Base-by-base conservation (phyloP, 2,329 filamentous ascomycete genomes). In the Colletotrichum caudatum region DNA sequence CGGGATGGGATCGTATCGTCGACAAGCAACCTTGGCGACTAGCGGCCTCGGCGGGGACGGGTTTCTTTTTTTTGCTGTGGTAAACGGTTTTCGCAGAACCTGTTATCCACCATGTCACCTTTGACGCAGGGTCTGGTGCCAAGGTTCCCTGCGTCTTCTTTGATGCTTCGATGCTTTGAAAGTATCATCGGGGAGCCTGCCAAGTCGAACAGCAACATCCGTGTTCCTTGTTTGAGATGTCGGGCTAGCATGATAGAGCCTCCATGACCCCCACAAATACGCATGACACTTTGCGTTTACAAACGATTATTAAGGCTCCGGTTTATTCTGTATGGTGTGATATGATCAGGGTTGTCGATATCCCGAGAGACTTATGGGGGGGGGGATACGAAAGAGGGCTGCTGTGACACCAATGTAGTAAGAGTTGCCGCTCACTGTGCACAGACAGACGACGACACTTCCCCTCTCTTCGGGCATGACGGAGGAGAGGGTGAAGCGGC, bases 31-130 rank as follows among this genome's bases (percentile, higher is more conserved):
- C 87, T 79, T 95, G 93, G 1, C 96, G 93, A 74, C 92, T 93
- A 57, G 87, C 90, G 66, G 88, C 88, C 81, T 97, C 92, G 33
- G 85, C 89, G 3, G 89, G 86, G 67, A 94, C 86, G 37, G 85
- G n/a, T n/a, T n/a, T n/a, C n/a, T n/a, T n/a, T n/a, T n/a, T 86
- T 29, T 88, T 88, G 80, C 95, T 89, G 80, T 97, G 97, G 83
- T 97, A 91, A 81, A 98, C 95, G 78, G 91, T 93, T 79, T 95
- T 92, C 80, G 97, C 97, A 94, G 83, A 97, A 98, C 81, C 97
- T 97, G 48, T 94, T 94, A 78, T 97, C 94, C 18, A 94, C 94
- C 68, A 97, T 92, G 78, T 98, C 94, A 5, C 95, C 95, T 6
- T 97, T 84, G 39, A 97, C 93, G 77, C 92, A 94, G 1, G 94